Conservation (phyloP, 257 asterid genomes). For the Asclepias syriaca region DNA sequence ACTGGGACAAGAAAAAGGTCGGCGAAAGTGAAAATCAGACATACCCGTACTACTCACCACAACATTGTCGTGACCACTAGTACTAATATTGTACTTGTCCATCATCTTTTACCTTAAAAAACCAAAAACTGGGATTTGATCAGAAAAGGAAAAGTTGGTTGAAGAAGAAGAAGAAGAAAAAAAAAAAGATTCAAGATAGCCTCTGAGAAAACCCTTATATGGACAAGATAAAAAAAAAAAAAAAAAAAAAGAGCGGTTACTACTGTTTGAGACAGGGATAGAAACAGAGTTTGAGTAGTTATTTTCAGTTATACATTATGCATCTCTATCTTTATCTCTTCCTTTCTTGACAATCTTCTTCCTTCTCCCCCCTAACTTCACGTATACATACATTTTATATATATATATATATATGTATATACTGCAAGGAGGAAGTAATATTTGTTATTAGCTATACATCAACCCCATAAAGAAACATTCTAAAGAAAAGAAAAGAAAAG, state of each 20-base stretch:
- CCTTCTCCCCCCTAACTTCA: background rate
- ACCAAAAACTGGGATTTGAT: background rate
- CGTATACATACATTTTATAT: too few species aligned
- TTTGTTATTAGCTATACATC: too few species aligned
- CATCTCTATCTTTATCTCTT: background rate
- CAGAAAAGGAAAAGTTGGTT: background rate
- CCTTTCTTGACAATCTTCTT: background rate
- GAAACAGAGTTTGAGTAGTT: constrained; percentile 19
- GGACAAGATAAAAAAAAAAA: background rate
- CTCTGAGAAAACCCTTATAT: background rate
- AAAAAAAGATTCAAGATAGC: background rate
- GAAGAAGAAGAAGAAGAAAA: background rate
- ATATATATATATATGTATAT: too few species aligned
- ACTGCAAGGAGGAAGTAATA: too few species aligned
- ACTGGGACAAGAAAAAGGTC: constrained; percentile 9
- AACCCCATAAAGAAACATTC: too few species aligned
- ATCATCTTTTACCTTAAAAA: constrained; percentile 6
- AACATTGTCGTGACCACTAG: background rate
- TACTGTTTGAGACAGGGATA: constrained; percentile 9
- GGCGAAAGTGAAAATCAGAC: background rate
- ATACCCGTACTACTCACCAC: background rate
- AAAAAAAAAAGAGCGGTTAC: constrained; percentile 13
- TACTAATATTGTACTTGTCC: background rate
- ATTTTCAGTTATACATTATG: constrained; percentile 18
- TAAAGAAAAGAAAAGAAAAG: too few species aligned